A percentile compares a stretch with the other conserved stretches of the same genome.
phyloP scores from a whole-genome alignment of 1,284 basidiomycete genomes.

The Rhodotorula sp. region DNA sequence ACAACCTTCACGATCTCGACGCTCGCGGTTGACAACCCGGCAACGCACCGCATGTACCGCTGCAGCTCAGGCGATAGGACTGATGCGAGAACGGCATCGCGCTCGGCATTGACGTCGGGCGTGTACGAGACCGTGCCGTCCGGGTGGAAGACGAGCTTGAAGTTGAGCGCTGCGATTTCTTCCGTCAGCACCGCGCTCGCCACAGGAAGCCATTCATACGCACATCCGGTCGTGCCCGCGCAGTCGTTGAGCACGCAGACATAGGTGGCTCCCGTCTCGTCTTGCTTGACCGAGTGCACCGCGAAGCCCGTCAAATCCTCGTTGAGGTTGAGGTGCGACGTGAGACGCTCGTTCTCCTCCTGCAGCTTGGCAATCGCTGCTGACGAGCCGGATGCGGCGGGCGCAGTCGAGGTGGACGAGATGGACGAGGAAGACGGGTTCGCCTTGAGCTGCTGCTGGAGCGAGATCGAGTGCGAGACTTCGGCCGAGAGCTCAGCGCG shows the following conservation, averaged over 20 bases:
- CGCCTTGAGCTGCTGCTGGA: constrained; percentile 33
- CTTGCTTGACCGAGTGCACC: constrained; percentile 26
- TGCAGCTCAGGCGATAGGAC: constrained; percentile 22
- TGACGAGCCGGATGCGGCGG: not conserved
- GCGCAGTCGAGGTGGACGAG: not conserved
- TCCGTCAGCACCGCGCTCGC: not conserved
- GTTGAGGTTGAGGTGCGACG: constrained; percentile 20
- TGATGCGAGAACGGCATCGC: constrained; percentile 23
- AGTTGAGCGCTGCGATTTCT: constrained; percentile 27
- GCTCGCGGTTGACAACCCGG: too few species aligned
- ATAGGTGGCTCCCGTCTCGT: constrained; percentile 20
- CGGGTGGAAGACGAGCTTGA: constrained; percentile 36
- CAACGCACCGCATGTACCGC: constrained; percentile 30
- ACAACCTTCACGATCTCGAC: not conserved
- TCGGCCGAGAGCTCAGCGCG: constrained; percentile 31
- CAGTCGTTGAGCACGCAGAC: constrained; percentile 33
- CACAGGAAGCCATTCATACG: not conserved
- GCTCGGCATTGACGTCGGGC: constrained; percentile 28
- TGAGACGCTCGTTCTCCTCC: constrained; percentile 24
- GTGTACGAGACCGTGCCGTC: constrained; percentile 31
- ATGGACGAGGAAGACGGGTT: not conserved
- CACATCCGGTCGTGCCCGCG: constrained; percentile 25
- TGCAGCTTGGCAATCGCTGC: constrained; percentile 14
- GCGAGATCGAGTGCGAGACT: constrained; percentile 34
- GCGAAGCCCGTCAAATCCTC: constrained; percentile 41